Evolutionary conservation across 495 filamentous ascomycete species (phyloP), one percentile per base, ranked within the genome.

Genomic region (Apiosordaria backusii): DNA sequence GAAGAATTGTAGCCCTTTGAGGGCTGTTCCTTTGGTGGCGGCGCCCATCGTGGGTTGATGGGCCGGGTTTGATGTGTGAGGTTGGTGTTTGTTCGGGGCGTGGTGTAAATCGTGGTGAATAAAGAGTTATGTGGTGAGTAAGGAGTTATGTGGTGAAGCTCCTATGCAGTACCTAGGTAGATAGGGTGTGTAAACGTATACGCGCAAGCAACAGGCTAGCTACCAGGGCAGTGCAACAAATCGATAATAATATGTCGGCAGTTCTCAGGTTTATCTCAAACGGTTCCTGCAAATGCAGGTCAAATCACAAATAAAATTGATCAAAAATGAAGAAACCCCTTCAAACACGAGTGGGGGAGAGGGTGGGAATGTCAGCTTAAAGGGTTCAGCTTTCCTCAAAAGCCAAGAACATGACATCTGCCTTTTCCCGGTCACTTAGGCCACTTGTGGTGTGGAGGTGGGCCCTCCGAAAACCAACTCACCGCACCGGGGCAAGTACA

Each of bases 1-100:
- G 72, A 87, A 80, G 67, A 87, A 85, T 66, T 88, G 86, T 35
- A 87, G 72, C 57, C 83, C 75, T 67, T 88, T 87, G 57, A 92
- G 85, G 68, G 87, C 78, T 24, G 87, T 75, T 66, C 87, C 87
- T 45, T 45, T 45, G 10, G 35, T 45, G 10, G 35, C 35, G 5
- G 35, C 4, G 5, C 35, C 35, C 35, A 45, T 45, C 16, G 35
- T 13, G 35, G 27, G 27, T 29, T 4, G 27, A 15, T n/a, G n/a
- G n/a, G n/a, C n/a, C n/a, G n/a, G n/a, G n/a, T n/a, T n/a, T n/a
- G 35, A 15, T 45, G 16, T 45, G 5, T 45, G 16, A 13, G 5
- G 0, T 45, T 45, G 35, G 10, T 35, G 29, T 5, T 35, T 35
- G 29, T 29, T 29, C 7, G 27, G 27, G n/a, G n/a, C n/a, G n/a